These are phyloP conservation scores for Wickerhamomyces queroliae DNA, from an alignment of 805 yeast species.

Conservation along the genomic window DNA sequence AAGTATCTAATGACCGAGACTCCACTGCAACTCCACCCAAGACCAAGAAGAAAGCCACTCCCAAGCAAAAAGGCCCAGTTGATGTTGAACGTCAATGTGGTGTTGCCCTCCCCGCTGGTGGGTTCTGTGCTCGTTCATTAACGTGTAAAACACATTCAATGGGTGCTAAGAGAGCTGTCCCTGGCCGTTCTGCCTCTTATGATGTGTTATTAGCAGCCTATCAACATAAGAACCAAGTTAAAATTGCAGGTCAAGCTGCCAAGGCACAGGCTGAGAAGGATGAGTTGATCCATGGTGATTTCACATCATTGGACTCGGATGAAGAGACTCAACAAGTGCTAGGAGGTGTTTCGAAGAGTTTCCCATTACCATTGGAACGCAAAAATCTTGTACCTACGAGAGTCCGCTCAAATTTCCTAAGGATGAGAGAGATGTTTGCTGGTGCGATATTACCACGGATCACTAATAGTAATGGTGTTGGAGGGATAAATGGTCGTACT, in stretches of 20 bases:
- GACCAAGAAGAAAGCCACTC: constrained; percentile 35
- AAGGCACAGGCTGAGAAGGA: constrained; percentile 74
- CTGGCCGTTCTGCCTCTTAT: constrained; percentile 89
- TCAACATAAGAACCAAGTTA: constrained; percentile 90
- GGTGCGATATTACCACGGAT: constrained; percentile 69
- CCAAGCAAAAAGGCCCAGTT: constrained; percentile 73
- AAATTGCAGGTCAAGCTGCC: constrained; percentile 76
- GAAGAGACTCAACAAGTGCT: constrained; percentile 90
- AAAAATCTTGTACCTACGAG: constrained; percentile 66
- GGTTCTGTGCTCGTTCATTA: constrained; percentile 89
- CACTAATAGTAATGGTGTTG: constrained; percentile 50
- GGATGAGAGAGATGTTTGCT: constrained; percentile 94
- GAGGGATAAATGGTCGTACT: constrained; percentile 77
- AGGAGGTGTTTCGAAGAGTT: constrained; percentile 78
- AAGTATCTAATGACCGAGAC: background rate
- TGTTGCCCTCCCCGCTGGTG: constrained; percentile 90
- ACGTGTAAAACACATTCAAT: constrained; percentile 98
- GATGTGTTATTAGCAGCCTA: constrained; percentile 83
- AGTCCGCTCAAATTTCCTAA: constrained; percentile 64
- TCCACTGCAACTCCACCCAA: constrained; percentile 14
- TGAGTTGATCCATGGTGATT: constrained; percentile 43
- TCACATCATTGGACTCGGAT: constrained; percentile 53
- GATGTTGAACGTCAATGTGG: constrained; percentile 96
- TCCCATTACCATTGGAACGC: constrained; percentile 80
- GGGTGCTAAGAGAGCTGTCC: constrained; percentile 96